phyloP scores from a whole-genome alignment of 495 filamentous ascomycete species.

The Terfezia claveryi region DNA sequence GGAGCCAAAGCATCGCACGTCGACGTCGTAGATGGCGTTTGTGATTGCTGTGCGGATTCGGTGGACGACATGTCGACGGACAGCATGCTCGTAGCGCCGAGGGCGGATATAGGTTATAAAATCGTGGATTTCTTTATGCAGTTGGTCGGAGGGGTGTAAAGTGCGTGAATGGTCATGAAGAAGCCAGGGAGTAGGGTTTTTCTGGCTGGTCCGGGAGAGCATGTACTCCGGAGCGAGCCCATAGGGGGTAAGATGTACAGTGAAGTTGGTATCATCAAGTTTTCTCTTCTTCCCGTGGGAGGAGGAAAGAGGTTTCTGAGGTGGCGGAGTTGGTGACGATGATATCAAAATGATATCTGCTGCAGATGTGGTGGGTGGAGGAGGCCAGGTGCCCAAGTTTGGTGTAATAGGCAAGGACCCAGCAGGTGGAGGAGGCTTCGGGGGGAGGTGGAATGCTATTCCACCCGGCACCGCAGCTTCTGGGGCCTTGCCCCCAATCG shows the following conservation, averaged over 20 bases:
- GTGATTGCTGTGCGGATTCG: constrained; percentile 35
- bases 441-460: not conserved
- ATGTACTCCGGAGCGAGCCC: not conserved
- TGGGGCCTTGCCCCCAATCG: constrained; percentile 4
- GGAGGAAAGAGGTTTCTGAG: not conserved
- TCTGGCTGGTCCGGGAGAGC: constrained; percentile 20
- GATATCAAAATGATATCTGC: not conserved
- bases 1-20: constrained; percentile 63
- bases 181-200: constrained; percentile 30
- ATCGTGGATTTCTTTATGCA: constrained; percentile 74
- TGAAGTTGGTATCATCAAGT: constrained; percentile 33
- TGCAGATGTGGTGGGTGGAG: not conserved
- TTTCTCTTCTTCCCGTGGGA: constrained; percentile 14
- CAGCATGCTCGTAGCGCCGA: constrained; percentile 45
- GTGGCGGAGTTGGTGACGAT: not conserved
- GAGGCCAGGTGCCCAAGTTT: not conserved
- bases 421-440: not conserved
- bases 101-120: constrained; percentile 72
- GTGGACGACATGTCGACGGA: constrained; percentile 49
- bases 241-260: constrained; percentile 17
- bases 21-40: constrained; percentile 29
- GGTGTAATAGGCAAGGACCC: not conserved
- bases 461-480: not conserved
- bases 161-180: constrained; percentile 4
- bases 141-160: constrained; percentile 3